Conservation (phyloP, 106 monocot genomes). For the Apostasia ramifera region DNA sequence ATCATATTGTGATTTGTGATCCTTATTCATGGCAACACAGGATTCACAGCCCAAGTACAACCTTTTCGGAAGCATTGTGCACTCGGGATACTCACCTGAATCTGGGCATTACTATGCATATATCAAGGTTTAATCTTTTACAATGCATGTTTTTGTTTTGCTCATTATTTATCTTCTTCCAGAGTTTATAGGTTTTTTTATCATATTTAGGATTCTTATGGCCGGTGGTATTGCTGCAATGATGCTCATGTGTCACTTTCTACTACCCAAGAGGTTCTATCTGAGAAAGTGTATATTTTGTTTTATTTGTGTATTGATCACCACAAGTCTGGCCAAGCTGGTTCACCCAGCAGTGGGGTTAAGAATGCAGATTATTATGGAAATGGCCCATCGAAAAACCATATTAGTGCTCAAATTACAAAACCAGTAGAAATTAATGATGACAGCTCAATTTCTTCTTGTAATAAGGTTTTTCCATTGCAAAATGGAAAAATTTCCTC, state of each 20-base stretch:
- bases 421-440: constrained; percentile 16
- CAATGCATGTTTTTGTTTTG: constrained; percentile 7
- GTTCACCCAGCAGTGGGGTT: constrained; percentile 13
- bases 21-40: constrained; percentile 34
- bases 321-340: constrained; percentile 31
- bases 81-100: constrained; percentile 84
- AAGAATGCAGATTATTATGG: constrained; percentile 35
- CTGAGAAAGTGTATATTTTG: constrained; percentile 92
- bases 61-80: constrained; percentile 93
- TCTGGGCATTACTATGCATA: constrained; percentile 99
- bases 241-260: constrained; percentile 85
- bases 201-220: constrained; percentile 67
- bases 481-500: constrained; percentile 33
- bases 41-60: constrained; percentile 70
- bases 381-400: constrained; percentile 6
- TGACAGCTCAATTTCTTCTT: constrained; percentile 20
- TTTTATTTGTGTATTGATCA: constrained; percentile 68
- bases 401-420: constrained; percentile 22
- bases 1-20: not conserved
- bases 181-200: not conserved
- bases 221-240: constrained; percentile 94
- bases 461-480: constrained; percentile 12
- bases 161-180: not conserved
- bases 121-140: constrained; percentile 53
- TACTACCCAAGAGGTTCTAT: constrained; percentile 76